Percentiles rank a stretch among this genome's conserved stretches.
Evolutionary conservation across 306 rosid species (phyloP).

Genomic region (Corylus heterophylla): DNA sequence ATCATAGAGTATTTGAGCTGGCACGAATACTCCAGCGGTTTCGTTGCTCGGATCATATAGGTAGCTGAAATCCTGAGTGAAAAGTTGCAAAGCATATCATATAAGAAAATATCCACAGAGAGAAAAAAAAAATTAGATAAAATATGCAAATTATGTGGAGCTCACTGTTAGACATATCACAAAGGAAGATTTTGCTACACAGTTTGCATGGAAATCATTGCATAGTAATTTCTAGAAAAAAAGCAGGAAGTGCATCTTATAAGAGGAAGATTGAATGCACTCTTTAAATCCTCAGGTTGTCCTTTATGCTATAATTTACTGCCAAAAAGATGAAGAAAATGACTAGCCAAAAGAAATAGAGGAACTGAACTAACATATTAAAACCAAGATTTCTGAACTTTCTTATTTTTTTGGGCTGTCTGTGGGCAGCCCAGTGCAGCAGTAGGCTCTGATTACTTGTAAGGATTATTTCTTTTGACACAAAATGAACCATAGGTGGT

Average conservation of each 20-base stretch:
- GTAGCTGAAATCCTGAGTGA: slow-evolving; percentile 60
- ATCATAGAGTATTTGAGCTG: slow-evolving; percentile 85
- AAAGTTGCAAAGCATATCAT: slow-evolving; percentile 7
- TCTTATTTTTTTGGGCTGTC: no score
- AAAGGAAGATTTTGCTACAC: not conserved
- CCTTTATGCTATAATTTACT: not conserved
- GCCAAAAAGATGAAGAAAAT: not conserved
- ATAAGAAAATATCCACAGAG: slow-evolving; percentile 7
- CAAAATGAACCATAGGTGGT: no score
- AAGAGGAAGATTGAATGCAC: not conserved
- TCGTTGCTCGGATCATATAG: slow-evolving; percentile 65
- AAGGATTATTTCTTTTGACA: not conserved
- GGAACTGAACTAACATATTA: not conserved
- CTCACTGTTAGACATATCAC: not conserved
- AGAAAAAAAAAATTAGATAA: not conserved
- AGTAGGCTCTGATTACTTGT: not conserved
- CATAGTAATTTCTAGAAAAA: not conserved
- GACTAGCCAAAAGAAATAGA: not conserved
- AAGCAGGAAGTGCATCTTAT: not conserved
- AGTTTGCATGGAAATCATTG: not conserved
- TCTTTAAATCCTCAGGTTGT: no score
- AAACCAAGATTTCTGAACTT: not conserved
- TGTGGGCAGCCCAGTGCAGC: not conserved
- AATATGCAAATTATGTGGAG: not conserved
- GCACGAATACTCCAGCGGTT: slow-evolving; percentile 81